phyloP scores from a whole-genome alignment of 306 rosid species.

The Malus fusca region DNA sequence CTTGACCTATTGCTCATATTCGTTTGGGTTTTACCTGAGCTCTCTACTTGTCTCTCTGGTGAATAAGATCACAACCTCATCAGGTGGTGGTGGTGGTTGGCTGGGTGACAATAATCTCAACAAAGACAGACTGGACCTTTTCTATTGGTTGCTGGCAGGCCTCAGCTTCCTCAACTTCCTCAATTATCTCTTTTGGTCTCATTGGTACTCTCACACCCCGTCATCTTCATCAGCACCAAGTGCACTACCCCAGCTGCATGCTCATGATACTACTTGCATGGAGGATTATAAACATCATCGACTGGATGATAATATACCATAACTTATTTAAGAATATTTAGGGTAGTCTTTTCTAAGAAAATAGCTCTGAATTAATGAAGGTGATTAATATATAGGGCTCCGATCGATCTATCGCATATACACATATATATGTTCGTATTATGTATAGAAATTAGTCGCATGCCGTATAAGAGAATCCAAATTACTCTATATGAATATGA shows the following conservation, averaged over 20 bases:
- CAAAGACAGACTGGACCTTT: slow-evolving; percentile 80
- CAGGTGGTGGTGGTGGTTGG: slow-evolving; percentile 45
- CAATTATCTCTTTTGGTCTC: slow-evolving; percentile 75
- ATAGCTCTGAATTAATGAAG: neutral
- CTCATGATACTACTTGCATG: neutral
- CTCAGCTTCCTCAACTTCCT: slow-evolving; percentile 77
- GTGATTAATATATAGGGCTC: neutral
- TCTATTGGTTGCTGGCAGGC: slow-evolving; percentile 70
- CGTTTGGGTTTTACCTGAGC: slow-evolving; percentile 88
- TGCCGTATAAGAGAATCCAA: neutral
- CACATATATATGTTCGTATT: neutral
- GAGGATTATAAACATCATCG: slow-evolving; percentile 8
- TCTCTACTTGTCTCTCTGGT: slow-evolving; percentile 63
- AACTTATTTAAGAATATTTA: neutral
- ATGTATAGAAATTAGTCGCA: neutral
- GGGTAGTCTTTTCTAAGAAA: neutral
- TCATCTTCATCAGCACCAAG: slow-evolving; percentile 27
- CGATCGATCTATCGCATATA: neutral
- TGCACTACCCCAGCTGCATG: neutral
- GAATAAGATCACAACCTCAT: slow-evolving; percentile 55
- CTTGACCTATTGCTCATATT: slow-evolving; percentile 82
- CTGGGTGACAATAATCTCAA: slow-evolving; percentile 62
- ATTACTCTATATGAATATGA: neutral
- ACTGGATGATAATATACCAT: slow-evolving; percentile 27
- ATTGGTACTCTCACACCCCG: slow-evolving; percentile 45